Base-by-base conservation (phyloP, 2,329 filamentous ascomycete species). In the Xylaria sp. region DNA sequence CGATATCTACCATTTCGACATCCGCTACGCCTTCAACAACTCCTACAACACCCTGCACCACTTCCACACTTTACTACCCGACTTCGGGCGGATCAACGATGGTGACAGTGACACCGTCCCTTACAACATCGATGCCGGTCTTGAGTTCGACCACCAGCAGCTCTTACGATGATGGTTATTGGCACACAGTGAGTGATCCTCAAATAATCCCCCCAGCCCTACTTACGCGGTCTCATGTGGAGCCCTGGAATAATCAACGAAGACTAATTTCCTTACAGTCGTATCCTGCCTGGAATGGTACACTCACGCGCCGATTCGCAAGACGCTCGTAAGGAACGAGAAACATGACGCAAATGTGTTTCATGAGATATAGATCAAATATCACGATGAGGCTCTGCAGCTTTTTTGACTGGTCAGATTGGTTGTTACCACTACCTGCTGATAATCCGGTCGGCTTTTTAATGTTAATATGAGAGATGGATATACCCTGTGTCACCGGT, bases 271-370 rank as follows among this genome's bases (percentile, higher is more conserved):
- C 32, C 10, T 8, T 48, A 60, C 44, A 72, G 70, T 60, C 69
- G 1, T 73, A 71, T 55, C 60, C 71, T 44, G 35, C 63, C 13
- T 71, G 69, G 71, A 73, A 71, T 44, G 65, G 63, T 25, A 73
- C 71, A 23, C 23, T 50, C 21, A n/a, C 58, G 18, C 60, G n/a
- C 23, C 57, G 66, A 51, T 65, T 47, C 50, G n/a, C 53, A 12
- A 67, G 32, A 47, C 66, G 16, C 63, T 54, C 51, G 18, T 65
- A 44, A 66, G 18, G 25, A 16, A n/a, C 18, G 21, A 55, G 25
- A 25, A 44, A 25, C 16, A 1, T 18, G 6, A 44, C 2, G 18
- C 37, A 8, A 61, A 27, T 5, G 3, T 35, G n/a, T 37, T 18
- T 51, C 27, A 53, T 25, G 51, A 44, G 54, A 37, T 37, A 10